Evolutionary conservation across 2,329 filamentous ascomycete genomes (phyloP).

Genomic region (Tolypocladium tropicale): DNA sequence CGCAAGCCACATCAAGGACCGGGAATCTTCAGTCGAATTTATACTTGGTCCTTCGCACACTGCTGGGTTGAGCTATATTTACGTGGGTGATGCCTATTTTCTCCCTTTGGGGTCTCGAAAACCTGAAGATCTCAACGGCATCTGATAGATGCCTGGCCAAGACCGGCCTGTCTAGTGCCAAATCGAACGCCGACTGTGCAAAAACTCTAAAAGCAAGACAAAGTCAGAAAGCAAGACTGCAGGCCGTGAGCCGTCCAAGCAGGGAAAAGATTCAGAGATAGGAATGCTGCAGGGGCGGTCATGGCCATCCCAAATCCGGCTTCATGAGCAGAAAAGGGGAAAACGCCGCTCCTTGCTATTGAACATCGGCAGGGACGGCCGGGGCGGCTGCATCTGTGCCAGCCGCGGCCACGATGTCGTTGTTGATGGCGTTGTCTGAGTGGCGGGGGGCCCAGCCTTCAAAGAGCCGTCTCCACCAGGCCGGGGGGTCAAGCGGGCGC

Average conservation of each 20-base stretch:
- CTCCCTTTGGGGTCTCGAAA: not conserved
- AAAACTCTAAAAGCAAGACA: not conserved
- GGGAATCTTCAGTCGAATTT: not conserved
- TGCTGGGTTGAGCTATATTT: not conserved
- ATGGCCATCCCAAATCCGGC: too few relatives aligned
- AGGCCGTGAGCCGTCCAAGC: not conserved
- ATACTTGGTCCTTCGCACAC: not conserved
- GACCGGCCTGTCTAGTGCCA: not conserved
- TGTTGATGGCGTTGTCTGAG: constrained; percentile 44
- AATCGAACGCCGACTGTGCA: not conserved
- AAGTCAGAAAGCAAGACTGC: not conserved
- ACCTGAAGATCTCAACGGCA: not conserved
- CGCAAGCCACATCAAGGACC: not conserved
- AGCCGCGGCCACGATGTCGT: constrained; percentile 52
- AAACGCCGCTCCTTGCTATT: not conserved
- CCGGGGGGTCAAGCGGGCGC: constrained; percentile 77
- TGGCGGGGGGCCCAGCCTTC: constrained; percentile 43
- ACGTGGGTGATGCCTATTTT: not conserved
- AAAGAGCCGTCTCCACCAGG: constrained; percentile 83
- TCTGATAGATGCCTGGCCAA: not conserved
- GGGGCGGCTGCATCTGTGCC: constrained; percentile 16
- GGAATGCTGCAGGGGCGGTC: not conserved
- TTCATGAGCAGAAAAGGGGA: too few relatives aligned
- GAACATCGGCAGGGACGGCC: not conserved
- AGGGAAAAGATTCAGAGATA: not conserved